Evolutionary conservation across 306 rosid species (phyloP).

Genomic region (Acacia crassicarpa): DNA sequence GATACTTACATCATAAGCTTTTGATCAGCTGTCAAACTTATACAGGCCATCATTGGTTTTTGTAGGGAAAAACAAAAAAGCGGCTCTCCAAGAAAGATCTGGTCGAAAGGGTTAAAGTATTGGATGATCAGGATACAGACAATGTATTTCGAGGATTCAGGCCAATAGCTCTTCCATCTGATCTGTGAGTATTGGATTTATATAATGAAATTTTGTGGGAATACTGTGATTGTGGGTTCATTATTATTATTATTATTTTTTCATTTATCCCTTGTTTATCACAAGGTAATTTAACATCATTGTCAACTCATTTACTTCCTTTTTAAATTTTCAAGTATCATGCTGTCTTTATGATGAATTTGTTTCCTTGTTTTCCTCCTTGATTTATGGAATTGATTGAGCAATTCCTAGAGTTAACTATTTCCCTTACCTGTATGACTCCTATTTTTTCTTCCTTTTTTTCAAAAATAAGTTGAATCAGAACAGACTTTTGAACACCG

Average conservation of each 20-base stretch:
- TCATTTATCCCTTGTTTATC: neutral
- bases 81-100: constrained; percentile 70
- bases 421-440: neutral
- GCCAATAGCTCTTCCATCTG: constrained; percentile 69
- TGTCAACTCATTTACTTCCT: neutral
- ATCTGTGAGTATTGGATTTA: constrained; percentile 56
- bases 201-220: constrained; percentile 2
- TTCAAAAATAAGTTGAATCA: neutral
- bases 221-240: neutral
- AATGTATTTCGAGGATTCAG: constrained; percentile 63
- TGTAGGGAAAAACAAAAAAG: constrained; percentile 67
- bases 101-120: constrained; percentile 60
- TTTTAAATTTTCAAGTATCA: neutral
- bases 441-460: neutral
- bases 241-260: neutral
- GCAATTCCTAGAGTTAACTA: neutral
- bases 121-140: constrained; percentile 54
- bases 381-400: neutral
- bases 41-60: constrained; percentile 19
- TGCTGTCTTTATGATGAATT: neutral
- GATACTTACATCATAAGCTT: neutral
- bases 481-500: neutral
- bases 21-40: constrained; percentile 14
- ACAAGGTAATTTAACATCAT: neutral
- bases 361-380: neutral